Evolutionary conservation across 306 rosid species (phyloP).

Genomic region (Prunus mongolica): DNA sequence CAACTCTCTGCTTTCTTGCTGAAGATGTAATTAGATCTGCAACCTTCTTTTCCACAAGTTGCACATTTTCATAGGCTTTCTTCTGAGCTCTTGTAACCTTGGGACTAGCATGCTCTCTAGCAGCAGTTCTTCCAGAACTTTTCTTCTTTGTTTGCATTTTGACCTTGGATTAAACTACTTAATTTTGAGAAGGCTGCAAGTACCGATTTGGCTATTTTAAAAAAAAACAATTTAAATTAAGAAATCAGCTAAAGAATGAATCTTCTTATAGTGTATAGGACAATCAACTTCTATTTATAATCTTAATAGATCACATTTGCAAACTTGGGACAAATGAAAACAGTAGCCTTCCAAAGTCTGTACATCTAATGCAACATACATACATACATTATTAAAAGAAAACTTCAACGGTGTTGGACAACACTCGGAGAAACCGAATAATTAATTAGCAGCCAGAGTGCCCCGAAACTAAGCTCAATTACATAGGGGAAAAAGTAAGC

Average conservation of each 20-base stretch:
- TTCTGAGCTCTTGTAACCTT: slow-evolving; percentile 66
- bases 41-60: slow-evolving; percentile 54
- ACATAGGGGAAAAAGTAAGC: not conserved
- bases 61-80: slow-evolving; percentile 49
- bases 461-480: not conserved
- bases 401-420: not conserved
- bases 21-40: slow-evolving; percentile 71
- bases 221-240: slow-evolving; percentile 20
- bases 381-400: not conserved
- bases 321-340: not conserved
- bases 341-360: not conserved
- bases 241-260: slow-evolving; percentile 15
- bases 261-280: not conserved
- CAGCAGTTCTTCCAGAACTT: slow-evolving; percentile 43
- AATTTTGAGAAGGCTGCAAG: slow-evolving; percentile 10
- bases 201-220: not conserved
- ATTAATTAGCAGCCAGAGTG: not conserved
- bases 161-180: slow-evolving; percentile 15
- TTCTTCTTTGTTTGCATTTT: slow-evolving; percentile 82
- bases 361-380: not conserved
- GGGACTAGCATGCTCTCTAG: slow-evolving; percentile 44
- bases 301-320: not conserved
- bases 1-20: slow-evolving; percentile 52
- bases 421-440: not conserved
- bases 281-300: not conserved